Evolutionary conservation across 306 rosid genomes (phyloP).

Genomic region (Malus sieversii): DNA sequence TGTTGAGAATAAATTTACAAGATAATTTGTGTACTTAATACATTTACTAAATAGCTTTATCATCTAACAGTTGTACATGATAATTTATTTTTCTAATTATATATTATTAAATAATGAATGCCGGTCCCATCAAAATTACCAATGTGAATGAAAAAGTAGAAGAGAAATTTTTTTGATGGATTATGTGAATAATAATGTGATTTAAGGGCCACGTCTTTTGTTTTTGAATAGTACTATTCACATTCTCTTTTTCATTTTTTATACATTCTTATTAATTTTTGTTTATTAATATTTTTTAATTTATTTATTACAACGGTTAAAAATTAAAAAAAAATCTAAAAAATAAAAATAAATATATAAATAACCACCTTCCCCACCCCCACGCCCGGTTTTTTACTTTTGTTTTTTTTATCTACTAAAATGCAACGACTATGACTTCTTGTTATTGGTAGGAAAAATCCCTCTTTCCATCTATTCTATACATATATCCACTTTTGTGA

Average conservation of each 20-base stretch:
- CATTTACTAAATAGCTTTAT: too few species aligned
- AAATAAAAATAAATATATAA: too few species aligned
- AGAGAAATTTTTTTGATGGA: neutral
- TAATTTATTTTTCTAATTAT: neutral
- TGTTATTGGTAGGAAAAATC: neutral
- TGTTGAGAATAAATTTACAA: neutral
- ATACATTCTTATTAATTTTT: too few species aligned
- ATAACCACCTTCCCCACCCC: too few species aligned
- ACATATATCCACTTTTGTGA: neutral
- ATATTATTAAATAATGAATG: neutral
- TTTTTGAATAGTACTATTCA: neutral
- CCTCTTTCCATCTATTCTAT: neutral
- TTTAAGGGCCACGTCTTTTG: neutral
- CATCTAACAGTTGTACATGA: too few species aligned
- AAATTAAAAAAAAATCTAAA: too few species aligned
- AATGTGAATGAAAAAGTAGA: neutral
- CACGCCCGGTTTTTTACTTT: neutral
- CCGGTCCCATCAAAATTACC: too few species aligned
- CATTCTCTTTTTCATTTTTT: too few species aligned
- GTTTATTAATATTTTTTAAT: too few species aligned
- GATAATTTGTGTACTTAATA: too few species aligned
- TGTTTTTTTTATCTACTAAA: neutral
- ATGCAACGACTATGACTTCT: neutral
- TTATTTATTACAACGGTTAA: fast-evolving
- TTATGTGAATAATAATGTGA: neutral